These are phyloP conservation scores for Metarhizium album DNA, from an alignment of 2,329 filamentous ascomycete species.

Conservation along the genomic window DNA sequence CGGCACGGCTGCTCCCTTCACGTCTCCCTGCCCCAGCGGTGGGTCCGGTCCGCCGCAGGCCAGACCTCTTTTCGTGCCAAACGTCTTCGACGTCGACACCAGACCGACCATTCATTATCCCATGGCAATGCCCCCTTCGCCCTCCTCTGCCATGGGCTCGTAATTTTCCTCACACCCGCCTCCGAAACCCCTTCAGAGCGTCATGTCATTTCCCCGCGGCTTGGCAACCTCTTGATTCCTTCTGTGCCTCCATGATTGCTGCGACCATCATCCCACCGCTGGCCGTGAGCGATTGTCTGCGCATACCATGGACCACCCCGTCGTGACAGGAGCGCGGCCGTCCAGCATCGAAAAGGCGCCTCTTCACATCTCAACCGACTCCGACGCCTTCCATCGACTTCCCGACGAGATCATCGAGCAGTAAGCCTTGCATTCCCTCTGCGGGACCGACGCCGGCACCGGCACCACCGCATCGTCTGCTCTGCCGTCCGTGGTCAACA, in stretches of 20 bases:
- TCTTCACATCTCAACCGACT: slow-evolving; percentile 16
- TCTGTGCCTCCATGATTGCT: background rate
- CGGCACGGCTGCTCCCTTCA: too few species aligned
- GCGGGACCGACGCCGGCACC: too few species aligned
- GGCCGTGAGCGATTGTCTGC: slow-evolving; percentile 1
- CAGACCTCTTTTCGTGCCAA: too few species aligned
- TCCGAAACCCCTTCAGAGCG: background rate
- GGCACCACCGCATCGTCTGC: background rate
- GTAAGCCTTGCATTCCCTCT: slow-evolving; percentile 31
- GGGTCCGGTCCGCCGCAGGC: too few species aligned
- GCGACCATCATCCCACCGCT: background rate
- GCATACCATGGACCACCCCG: slow-evolving; percentile 22
- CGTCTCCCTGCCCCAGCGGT: too few species aligned
- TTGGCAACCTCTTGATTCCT: background rate
- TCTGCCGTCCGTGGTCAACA: background rate
- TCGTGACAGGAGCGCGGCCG: slow-evolving; percentile 18
- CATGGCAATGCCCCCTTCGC: too few species aligned
- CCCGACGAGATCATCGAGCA: slow-evolving; percentile 62
- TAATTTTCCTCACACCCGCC: background rate
- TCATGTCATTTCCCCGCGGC: background rate
- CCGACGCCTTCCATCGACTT: slow-evolving; percentile 38
- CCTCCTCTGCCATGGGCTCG: too few species aligned
- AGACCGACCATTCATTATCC: too few species aligned
- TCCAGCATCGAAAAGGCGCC: slow-evolving; percentile 25
- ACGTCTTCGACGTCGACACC: too few species aligned